phyloP scores from a whole-genome alignment of 108 stramenopile species.

The Conticribra weissflogii region DNA sequence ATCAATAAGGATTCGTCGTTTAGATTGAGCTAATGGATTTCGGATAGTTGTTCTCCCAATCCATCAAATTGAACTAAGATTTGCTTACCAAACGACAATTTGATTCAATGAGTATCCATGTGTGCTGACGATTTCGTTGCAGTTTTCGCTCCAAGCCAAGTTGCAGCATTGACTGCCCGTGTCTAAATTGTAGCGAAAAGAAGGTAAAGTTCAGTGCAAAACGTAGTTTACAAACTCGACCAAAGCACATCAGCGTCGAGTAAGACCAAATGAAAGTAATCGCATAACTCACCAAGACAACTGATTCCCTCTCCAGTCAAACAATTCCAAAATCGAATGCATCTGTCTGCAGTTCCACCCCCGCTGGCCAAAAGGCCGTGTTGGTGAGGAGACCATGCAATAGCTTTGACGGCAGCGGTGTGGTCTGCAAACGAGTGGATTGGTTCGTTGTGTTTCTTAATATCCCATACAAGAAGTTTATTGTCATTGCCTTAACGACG shows the following conservation, averaged over 20 bases:
- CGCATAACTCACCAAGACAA: too few species aligned
- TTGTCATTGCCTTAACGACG: constrained; percentile 99
- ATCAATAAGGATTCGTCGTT: too few species aligned
- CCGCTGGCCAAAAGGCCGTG: constrained; percentile 96
- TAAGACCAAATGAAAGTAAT: too few species aligned
- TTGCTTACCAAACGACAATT: constrained; percentile 67
- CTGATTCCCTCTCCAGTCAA: constrained; percentile 82
- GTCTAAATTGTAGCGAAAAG: too few species aligned
- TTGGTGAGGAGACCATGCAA: constrained; percentile 99
- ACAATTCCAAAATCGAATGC: constrained; percentile 99
- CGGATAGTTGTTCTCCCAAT: neutral
- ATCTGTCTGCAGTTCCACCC: constrained; percentile 97
- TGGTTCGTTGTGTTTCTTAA: constrained; percentile 72
- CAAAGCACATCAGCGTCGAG: too few species aligned
- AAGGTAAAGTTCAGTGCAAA: too few species aligned
- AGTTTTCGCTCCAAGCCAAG: constrained; percentile 94
- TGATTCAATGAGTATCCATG: constrained; percentile 98
- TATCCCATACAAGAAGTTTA: constrained; percentile 94
- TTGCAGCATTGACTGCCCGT: constrained; percentile 99
- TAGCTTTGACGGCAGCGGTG: constrained; percentile 99
- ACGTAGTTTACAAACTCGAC: too few species aligned
- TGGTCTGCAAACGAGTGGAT: constrained; percentile 87
- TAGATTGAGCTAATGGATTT: too few species aligned
- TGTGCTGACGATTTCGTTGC: constrained; percentile 97
- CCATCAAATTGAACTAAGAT: too few species aligned